A percentile compares a stretch with the other conserved stretches of the same genome.
These are phyloP conservation scores for Tubosaeta sp. DNA, from an alignment of 768 basidiomycete genomes.

Conservation along the genomic window DNA sequence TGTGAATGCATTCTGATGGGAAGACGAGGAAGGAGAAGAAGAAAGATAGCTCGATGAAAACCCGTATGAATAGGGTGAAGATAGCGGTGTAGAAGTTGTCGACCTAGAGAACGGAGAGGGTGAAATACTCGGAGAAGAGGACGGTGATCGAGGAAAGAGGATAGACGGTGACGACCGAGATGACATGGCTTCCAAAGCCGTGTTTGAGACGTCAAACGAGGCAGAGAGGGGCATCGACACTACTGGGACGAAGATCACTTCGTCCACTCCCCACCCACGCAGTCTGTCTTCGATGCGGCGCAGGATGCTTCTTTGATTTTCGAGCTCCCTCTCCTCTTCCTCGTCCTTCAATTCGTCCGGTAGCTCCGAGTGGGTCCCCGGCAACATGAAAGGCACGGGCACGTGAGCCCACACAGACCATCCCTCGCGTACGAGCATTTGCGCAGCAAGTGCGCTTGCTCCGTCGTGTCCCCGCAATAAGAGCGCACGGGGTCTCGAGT, in stretches of 20 bases:
- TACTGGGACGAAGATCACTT: slow-evolving; percentile 58
- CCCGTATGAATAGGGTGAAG: slow-evolving; percentile 26
- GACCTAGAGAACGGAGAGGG: slow-evolving; percentile 33
- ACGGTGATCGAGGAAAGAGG: slow-evolving; percentile 22
- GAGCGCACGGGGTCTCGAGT: slow-evolving; percentile 41
- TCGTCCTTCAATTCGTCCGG: slow-evolving; percentile 31
- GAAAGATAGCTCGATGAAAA: slow-evolving; percentile 25
- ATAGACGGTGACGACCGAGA: slow-evolving; percentile 25
- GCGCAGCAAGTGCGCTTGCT: slow-evolving; percentile 68
- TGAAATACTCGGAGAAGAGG: slow-evolving; percentile 30
- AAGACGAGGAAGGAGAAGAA: slow-evolving; percentile 22
- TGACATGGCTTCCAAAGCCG: slow-evolving; percentile 15
- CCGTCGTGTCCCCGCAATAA: slow-evolving; percentile 75
- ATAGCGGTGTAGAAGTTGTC: slow-evolving; percentile 27
- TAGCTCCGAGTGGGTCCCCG: slow-evolving; percentile 34
- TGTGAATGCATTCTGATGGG: slow-evolving; percentile 22
- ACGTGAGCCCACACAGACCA: slow-evolving; percentile 77
- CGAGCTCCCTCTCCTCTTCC: slow-evolving; percentile 33
- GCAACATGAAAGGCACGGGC: slow-evolving; percentile 32
- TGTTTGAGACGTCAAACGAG: slow-evolving; percentile 19
- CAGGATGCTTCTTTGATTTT: slow-evolving; percentile 40
- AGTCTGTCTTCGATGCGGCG: slow-evolving; percentile 48
- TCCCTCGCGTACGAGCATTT: slow-evolving; percentile 67
- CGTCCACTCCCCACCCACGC: slow-evolving; percentile 69
- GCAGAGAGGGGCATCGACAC: slow-evolving; percentile 19